Evolutionary conservation across 179 eudicot species (phyloP).

Genomic region (Pouteria campechiana): DNA sequence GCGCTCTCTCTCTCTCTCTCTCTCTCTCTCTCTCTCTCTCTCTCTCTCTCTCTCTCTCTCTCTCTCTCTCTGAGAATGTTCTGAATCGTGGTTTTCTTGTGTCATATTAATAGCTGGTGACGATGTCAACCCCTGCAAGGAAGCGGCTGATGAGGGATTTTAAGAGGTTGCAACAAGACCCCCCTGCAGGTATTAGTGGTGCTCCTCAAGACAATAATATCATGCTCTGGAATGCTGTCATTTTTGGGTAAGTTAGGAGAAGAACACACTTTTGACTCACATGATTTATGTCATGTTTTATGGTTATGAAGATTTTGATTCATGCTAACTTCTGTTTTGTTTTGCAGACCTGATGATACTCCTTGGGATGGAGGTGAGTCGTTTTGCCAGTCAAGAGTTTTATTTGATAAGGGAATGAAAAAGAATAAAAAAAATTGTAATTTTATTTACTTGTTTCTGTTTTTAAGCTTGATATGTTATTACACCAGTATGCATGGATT

Average conservation of each 20-base stretch:
- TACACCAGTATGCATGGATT: no score
- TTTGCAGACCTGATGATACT: constrained; percentile 51
- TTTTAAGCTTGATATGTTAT: no score
- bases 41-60: no score
- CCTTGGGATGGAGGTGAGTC: constrained; percentile 55
- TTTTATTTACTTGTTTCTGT: no score
- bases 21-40: no score
- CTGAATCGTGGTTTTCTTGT: no score
- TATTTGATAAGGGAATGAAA: no score
- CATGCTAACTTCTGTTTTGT: constrained; percentile 7
- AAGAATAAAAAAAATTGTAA: no score
- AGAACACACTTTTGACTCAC: neutral
- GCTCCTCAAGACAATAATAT: constrained; percentile 41
- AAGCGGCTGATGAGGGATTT: constrained; percentile 42
- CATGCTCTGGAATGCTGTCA: constrained; percentile 42
- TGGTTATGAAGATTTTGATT: neutral
- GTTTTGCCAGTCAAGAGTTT: no score
- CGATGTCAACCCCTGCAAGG: constrained; percentile 40
- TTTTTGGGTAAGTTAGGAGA: constrained; percentile 22
- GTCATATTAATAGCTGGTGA: constrained; percentile 12
- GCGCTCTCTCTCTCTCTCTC: no score
- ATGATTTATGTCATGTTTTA: neutral
- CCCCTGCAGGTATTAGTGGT: constrained; percentile 39
- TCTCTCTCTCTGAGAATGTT: no score
- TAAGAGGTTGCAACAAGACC: constrained; percentile 39